A percentile compares a stretch with the other conserved stretches of the same genome.
Conservation (phyloP, 441 rosid species). For the Brassica hybrid region DNA sequence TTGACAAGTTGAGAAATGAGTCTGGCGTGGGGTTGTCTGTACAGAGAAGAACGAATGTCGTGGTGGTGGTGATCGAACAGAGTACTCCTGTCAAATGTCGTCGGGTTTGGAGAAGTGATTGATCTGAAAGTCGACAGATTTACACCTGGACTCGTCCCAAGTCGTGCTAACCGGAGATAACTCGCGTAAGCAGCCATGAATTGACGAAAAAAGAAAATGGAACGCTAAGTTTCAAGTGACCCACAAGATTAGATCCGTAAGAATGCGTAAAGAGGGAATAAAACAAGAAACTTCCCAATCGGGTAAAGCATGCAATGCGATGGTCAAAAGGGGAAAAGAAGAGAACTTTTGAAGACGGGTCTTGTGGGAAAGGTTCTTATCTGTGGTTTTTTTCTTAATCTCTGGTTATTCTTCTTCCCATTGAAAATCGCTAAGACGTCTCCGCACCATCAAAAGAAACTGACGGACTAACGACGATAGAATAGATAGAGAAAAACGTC, state of each 20-base stretch:
- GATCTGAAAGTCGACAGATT: conserved; percentile 44
- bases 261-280: background rate
- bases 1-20: conserved; percentile 54
- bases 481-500: conserved; percentile 21
- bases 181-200: conserved; percentile 59
- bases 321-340: background rate
- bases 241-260: background rate
- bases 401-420: conserved; percentile 8
- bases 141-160: conserved; percentile 46
- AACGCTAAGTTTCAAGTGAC: background rate
- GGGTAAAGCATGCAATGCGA: background rate
- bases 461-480: conserved; percentile 28
- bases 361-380: conserved; percentile 13
- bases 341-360: conserved; percentile 27
- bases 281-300: background rate
- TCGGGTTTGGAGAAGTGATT: conserved; percentile 40
- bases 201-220: background rate
- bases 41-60: conserved; percentile 28
- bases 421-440: conserved; percentile 36
- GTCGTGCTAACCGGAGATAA: conserved; percentile 53
- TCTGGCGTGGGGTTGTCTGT: conserved; percentile 43
- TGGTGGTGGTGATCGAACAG: conserved; percentile 7
- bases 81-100: conserved; percentile 24
- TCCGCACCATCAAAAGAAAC: conserved; percentile 39
- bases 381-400: background rate